A percentile compares a stretch with the other conserved stretches of the same genome.
Evolutionary conservation across 768 basidiomycete species (phyloP).

Genomic region (Kwoniella botswanensis): DNA sequence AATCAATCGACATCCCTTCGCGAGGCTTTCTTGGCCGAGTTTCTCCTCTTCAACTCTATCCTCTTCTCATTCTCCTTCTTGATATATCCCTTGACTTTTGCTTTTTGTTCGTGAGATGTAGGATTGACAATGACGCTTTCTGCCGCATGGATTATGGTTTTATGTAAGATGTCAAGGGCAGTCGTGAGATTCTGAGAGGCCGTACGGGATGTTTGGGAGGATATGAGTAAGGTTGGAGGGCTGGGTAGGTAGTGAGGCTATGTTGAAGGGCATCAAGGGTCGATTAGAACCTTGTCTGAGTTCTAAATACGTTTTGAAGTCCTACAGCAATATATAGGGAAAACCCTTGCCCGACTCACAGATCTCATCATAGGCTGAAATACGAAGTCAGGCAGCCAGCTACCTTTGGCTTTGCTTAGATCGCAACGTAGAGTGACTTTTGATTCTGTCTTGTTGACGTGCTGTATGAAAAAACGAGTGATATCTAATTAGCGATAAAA

Average conservation of each 20-base stretch:
- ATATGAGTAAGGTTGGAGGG: conserved; percentile 46
- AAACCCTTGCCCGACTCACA: conserved; percentile 33
- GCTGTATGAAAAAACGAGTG: conserved; percentile 26
- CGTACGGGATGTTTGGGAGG: conserved; percentile 43
- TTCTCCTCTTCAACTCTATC: conserved; percentile 36
- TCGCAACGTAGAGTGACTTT: conserved; percentile 49
- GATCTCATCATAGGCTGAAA: conserved; percentile 34
- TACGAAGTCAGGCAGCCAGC: conserved; percentile 52
- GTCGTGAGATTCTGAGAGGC: conserved; percentile 41
- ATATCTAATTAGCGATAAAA: neutral
- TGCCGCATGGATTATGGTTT: conserved; percentile 34
- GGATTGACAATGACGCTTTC: conserved; percentile 38
- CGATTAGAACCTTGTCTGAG: neutral
- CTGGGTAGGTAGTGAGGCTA: conserved; percentile 50
- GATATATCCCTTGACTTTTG: conserved; percentile 33
- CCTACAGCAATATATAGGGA: neutral
- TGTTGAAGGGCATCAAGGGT: neutral
- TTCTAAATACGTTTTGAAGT: neutral
- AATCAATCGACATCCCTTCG: conserved; percentile 16
- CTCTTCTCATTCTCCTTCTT: conserved; percentile 39
- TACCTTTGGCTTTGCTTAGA: conserved; percentile 18
- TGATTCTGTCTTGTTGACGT: conserved; percentile 58
- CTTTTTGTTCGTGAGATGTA: conserved; percentile 44
- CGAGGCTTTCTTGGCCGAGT: conserved; percentile 15
- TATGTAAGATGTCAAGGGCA: conserved; percentile 40